Base-by-base conservation (phyloP, 176 grass and related monocot species). In the Calamus simplicifolius region DNA sequence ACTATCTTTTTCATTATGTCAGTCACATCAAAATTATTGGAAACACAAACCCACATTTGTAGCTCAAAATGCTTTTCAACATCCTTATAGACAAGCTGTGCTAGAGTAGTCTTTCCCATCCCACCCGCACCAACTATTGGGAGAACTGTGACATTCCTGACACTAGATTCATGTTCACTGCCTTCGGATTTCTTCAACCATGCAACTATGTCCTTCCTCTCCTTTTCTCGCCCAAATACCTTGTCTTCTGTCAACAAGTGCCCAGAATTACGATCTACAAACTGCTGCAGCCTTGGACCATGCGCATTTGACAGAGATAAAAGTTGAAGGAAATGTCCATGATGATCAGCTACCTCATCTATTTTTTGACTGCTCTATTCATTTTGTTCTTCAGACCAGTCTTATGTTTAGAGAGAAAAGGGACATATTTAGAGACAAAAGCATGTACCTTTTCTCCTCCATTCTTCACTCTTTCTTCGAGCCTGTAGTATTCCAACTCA, bases 111-210 rank as follows among this genome's bases (percentile, higher is more conserved):
- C 54, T 84, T 84, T n/a, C 75, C 81, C 25, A 86, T 43, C 17
- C 83, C 78, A 52, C 77, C 73, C 16, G 78, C 70, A 25, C 78
- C 83, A 15, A 74, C 53, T 17, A 84, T 65, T 3, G 81, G 48
- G 10, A 79, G 27, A 65, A 0, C 1, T 23, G 21, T 23, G 21
- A 23, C 21, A 23, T 23, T 1, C 1, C 1, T 1, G 21, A 23
- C 21, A 23, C 21, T 23, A 1, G 21, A 23, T 23, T 23, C 21
- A 23, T 23, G 21, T 23, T 23, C 21, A 23, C 21, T 23, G 21
- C 21, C 21, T 23, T 1, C 21, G 1, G 21, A 23, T 0, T 23
- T 23, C 21, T 23, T 23, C 35, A 43, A 43, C 35, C 35, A 43
- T 10, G 0, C 21, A 23, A 71, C 18, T 5, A 82, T 2, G 7